Base-by-base conservation (phyloP, 441 rosid species). In the Corymbia calophylla region DNA sequence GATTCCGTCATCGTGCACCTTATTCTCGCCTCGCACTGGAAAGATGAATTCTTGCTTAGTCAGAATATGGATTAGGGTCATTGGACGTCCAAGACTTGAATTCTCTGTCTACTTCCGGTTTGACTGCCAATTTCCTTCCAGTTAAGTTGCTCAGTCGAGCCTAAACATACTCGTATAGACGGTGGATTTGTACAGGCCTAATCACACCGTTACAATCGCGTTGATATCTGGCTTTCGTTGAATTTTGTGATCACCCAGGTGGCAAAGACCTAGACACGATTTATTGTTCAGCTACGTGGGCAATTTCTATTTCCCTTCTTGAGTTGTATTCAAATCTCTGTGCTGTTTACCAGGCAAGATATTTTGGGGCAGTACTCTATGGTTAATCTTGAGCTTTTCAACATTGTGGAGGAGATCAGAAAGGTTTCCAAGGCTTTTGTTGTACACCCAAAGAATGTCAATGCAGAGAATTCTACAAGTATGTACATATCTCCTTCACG, bases 321-420 rank as follows among this genome's bases (percentile, higher is more conserved):
- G 29, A 88, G 82, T 62, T 27, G 47, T 44, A 35, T 53, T 62
- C 44, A 44, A 54, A n/a, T 88, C 49, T 27, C 80, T 70, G 53
- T 86, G 54, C 73, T 89, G 82, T 89, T 62, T 86, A 53, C 54
- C 96, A 96, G 99, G 99, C 98, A 97, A 92, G 98, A 97, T 92
- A 94, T 97, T 87, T 89, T 97, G 93, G 98, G 99, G 88, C 97
- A 97, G 66, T 97, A 97, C 92, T 97, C 98, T 2, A 98, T 97
- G 99, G 94, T 98, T 53, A 97, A 97, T 93, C 96, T 98, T 19
- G 99, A 97, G 95, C 98, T 98, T 82, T 97, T 94, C 92, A 98
- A 95, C 94, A 95, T 97, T 90, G 97, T 97, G 87, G 97, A 98
- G 53, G 99, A 97, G 90, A 94, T 97, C 29, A 95, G 93, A 93